Conservation (phyloP, 306 rosid genomes). For the Cucumis hystrix region DNA sequence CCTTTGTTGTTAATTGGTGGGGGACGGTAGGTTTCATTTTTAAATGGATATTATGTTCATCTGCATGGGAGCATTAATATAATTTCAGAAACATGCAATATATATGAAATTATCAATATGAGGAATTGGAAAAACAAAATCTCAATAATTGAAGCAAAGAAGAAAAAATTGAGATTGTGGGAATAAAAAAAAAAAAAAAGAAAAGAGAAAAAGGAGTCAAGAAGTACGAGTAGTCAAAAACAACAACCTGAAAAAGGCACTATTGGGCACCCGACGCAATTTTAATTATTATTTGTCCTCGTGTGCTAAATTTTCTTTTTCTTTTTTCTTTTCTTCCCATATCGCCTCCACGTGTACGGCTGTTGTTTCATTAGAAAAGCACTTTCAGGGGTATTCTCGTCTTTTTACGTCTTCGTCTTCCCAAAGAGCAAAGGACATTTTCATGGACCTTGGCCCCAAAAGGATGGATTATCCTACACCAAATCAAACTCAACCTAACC, state of each 20-base stretch:
- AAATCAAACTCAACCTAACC: not conserved
- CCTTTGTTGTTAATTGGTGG: no score
- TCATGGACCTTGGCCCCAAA: slow-evolving; percentile 8
- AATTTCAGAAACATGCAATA: not conserved
- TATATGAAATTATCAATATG: not conserved
- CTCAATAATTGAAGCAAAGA: not conserved
- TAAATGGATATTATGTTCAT: not conserved
- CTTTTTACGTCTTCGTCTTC: not conserved
- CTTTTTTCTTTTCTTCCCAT: not conserved
- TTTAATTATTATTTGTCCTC: slow-evolving; percentile 11
- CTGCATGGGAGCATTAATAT: not conserved
- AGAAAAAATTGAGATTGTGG: not conserved
- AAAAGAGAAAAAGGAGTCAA: not conserved
- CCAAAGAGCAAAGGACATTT: slow-evolving; percentile 3
- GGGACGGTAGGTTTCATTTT: no score
- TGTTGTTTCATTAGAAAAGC: not conserved
- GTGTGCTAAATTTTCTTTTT: not conserved
- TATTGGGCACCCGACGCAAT: slow-evolving; percentile 8
- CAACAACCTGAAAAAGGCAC: slow-evolving; percentile 9
- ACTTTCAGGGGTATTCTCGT: not conserved
- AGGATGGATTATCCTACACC: not conserved
- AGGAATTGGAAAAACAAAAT: not conserved
- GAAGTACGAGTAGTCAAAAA: slow-evolving; percentile 8
- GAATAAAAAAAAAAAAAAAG: not conserved
- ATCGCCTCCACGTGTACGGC: slow-evolving; percentile 1